Percentiles rank a stretch among this genome's conserved stretches.
Evolutionary conservation across 495 filamentous ascomycete species (phyloP).

Genomic region (Lichina pygmaea): DNA sequence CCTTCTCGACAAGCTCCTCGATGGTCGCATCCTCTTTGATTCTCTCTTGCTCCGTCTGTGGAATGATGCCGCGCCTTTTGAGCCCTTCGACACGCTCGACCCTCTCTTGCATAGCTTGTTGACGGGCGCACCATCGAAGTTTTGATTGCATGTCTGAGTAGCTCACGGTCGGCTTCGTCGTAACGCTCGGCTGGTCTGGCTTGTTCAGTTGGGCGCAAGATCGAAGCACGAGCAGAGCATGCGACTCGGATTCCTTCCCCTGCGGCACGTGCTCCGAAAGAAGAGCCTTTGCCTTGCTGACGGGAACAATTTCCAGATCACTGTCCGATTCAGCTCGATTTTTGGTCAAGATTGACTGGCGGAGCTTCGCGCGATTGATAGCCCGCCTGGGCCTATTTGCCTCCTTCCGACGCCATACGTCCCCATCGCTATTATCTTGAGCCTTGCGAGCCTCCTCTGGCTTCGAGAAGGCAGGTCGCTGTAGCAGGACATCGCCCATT

Average conservation of each 20-base stretch:
- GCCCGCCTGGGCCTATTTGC: background rate
- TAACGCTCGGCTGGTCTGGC: constrained; percentile 21
- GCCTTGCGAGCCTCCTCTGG: background rate
- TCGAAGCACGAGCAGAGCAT: constrained; percentile 38
- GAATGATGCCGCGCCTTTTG: constrained; percentile 44
- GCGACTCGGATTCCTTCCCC: constrained; percentile 27
- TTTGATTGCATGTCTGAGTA: constrained; percentile 37
- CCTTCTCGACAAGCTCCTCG: constrained; percentile 67
- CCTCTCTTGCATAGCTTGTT: constrained; percentile 59
- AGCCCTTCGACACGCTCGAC: constrained; percentile 53
- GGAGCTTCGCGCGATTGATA: background rate
- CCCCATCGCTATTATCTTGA: constrained; percentile 12
- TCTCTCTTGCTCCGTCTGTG: constrained; percentile 72
- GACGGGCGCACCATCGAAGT: constrained; percentile 39
- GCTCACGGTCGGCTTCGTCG: constrained; percentile 26
- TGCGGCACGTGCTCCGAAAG: constrained; percentile 44
- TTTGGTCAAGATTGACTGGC: background rate
- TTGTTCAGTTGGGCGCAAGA: constrained; percentile 51
- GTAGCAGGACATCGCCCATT: background rate
- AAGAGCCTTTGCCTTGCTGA: constrained; percentile 14
- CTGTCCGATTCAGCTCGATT: constrained; percentile 29
- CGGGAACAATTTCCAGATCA: constrained; percentile 19
- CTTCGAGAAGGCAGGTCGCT: background rate
- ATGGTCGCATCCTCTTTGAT: constrained; percentile 53
- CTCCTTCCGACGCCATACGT: background rate